These are phyloP conservation scores for Tuber borchii DNA, from an alignment of 495 filamentous ascomycete species.

Conservation along the genomic window DNA sequence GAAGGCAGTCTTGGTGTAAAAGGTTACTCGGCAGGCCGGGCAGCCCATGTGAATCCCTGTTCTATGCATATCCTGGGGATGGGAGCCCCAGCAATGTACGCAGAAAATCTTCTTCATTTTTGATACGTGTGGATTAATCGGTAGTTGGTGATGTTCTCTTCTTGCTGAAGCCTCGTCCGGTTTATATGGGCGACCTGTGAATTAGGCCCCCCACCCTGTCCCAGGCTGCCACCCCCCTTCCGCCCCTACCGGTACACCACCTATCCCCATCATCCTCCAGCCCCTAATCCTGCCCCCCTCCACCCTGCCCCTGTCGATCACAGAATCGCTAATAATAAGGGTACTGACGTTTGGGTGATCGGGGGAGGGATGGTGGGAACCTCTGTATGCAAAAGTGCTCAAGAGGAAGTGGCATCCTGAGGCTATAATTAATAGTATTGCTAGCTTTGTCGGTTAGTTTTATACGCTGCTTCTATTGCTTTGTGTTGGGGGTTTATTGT, in stretches of 20 bases:
- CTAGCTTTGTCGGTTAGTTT: constrained; percentile 63
- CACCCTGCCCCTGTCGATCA: constrained; percentile 50
- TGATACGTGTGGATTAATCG: background rate
- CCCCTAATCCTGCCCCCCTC: constrained; percentile 42
- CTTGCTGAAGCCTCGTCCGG: background rate
- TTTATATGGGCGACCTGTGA: background rate
- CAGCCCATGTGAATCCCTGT: background rate
- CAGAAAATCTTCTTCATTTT: background rate
- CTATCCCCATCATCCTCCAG: constrained; percentile 49
- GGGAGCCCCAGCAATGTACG: background rate
- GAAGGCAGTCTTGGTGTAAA: background rate
- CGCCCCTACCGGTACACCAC: constrained; percentile 46
- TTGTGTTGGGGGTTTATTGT: background rate
- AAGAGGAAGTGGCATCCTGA: constrained; percentile 76
- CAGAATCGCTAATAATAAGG: constrained; percentile 56
- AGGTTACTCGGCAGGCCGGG: background rate
- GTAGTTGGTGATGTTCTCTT: background rate
- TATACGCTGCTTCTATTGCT: background rate
- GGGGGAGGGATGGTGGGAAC: constrained; percentile 13
- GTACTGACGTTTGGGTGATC: background rate
- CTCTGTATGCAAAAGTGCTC: constrained; percentile 61
- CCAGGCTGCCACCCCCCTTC: constrained; percentile 41
- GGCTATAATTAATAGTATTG: constrained; percentile 69
- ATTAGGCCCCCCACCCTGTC: background rate
- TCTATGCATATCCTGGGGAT: background rate